Percentiles rank a stretch among this genome's conserved stretches.
Conservation (phyloP, 345 rosid species). For the Psidium friedrichsthalianum region DNA sequence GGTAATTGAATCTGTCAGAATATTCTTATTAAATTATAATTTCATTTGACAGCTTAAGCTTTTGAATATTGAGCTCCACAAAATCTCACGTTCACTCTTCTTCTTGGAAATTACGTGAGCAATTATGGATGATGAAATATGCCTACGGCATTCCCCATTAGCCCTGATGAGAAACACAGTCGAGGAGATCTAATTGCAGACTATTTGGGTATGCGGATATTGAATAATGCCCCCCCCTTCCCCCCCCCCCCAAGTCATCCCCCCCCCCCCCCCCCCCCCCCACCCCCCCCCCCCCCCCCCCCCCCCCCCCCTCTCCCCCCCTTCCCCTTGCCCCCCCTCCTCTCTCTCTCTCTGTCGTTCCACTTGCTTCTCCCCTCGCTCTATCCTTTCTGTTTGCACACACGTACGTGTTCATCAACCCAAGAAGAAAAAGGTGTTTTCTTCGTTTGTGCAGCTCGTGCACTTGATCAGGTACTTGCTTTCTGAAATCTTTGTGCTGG, state of each 20-base stretch:
- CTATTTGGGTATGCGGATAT: background rate
- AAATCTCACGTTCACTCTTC: background rate
- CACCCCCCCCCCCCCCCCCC: no score
- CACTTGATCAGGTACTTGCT: background rate
- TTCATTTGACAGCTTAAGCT: no score
- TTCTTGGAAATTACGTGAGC: background rate
- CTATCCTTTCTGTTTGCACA: background rate
- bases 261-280: no score
- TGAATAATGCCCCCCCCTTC: no score
- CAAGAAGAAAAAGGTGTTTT: background rate
- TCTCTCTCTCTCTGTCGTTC: no score
- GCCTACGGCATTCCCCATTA: background rate
- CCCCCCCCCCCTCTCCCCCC: no score
- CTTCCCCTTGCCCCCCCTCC: no score
- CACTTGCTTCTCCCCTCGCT: background rate
- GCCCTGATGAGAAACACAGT: background rate
- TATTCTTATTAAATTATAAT: no score
- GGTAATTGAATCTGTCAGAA: no score
- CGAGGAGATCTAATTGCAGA: background rate
- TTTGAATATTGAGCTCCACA: no score
- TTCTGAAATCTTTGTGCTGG: background rate
- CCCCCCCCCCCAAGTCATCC: no score
- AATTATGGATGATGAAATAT: background rate
- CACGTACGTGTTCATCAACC: background rate
- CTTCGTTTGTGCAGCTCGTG: background rate